A percentile compares a stretch with the other conserved stretches of the same genome.
Evolutionary conservation across 2,329 filamentous ascomycete species (phyloP).

Genomic region (Fusarium sp.): DNA sequence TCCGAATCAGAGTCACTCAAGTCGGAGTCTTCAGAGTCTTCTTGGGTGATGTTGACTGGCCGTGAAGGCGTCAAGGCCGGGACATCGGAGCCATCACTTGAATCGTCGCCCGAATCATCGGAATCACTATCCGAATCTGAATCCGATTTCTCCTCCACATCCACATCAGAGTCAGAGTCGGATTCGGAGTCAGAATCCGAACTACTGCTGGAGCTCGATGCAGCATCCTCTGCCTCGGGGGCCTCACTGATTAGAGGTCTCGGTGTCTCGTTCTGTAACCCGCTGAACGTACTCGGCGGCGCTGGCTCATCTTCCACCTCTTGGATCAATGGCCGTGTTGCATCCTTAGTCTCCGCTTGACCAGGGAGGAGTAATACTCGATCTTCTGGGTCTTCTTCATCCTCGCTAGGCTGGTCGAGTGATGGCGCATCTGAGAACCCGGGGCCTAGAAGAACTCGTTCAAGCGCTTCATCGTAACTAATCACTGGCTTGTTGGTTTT

Average conservation of each 20-base stretch:
- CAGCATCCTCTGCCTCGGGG: conserved; percentile 20
- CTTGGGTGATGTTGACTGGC: neutral
- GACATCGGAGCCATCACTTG: neutral
- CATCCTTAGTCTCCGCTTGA: neutral
- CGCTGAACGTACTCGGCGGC: neutral
- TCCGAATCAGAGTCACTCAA: conserved; percentile 20
- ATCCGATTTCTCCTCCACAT: conserved; percentile 54
- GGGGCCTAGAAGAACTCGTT: conserved; percentile 41
- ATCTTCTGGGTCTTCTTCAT: conserved; percentile 9
- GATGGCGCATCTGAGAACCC: neutral
- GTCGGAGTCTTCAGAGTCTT: conserved; percentile 4
- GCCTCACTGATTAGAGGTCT: conserved; percentile 15
- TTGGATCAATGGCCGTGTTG: conserved; percentile 48
- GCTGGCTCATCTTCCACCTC: conserved; percentile 36
- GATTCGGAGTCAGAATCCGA: conserved; percentile 48
- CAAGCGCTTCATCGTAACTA: conserved; percentile 51
- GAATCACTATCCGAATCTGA: conserved; percentile 20
- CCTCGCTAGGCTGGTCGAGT: conserved; percentile 1
- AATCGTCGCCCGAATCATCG: neutral
- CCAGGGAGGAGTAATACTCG: conserved; percentile 19
- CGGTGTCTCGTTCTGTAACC: neutral
- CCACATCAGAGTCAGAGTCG: conserved; percentile 48
- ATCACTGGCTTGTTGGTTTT: conserved; percentile 49
- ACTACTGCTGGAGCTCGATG: conserved; percentile 34
- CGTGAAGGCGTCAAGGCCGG: neutral